Evolutionary conservation across 148 eudicot genomes (phyloP), one percentile per base, ranked within the genome.

Genomic region (Camellia sinensis): DNA sequence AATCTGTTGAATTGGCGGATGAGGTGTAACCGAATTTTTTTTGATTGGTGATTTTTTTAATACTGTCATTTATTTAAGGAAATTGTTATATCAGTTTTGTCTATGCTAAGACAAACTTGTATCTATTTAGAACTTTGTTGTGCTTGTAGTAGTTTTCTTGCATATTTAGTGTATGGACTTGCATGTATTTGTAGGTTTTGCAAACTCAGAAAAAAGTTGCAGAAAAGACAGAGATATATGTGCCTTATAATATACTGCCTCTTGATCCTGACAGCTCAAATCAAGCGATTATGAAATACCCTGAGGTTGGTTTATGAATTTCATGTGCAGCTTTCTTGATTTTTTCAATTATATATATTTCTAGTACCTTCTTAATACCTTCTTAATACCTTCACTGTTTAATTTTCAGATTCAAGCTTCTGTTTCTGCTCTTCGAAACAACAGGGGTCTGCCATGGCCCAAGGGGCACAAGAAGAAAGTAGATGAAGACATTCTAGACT

Each of bases 361-460:
- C 29, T 29, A 29, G 29, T 29, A 29, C 29, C n/a, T n/a, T n/a
- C n/a, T n/a, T n/a, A n/a, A n/a, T n/a, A n/a, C n/a, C 29, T 17
- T 22, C 43, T 63, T 21, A 59, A 10, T 12, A 29, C 40, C 19
- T 66, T 81, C 56, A 14, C 11, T 77, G 40, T 80, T 67, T n/a
- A 19, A 44, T 77, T 67, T 71, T 3, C 78, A 91, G 91, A 89
- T 89, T 83, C 86, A 86, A 80, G 92, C 90, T 80, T 78, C 91
- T 73, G 90, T 91, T 63, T 63, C 86, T 48, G 90, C 94, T 22
- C 89, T 91, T 76, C 89, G 89, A 67, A 87, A 89, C 64, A 89
- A 86, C 67, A 83, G 92, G 77, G 94, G 94, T 61, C 89, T 91
- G 46, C 90, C 91, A 46, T 91, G 92, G 94, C 90, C 92, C 53